Evolutionary conservation across 2,329 filamentous ascomycete species (phyloP), one percentile per base, ranked within the genome.

Genomic region (Bretziella fagacearum): DNA sequence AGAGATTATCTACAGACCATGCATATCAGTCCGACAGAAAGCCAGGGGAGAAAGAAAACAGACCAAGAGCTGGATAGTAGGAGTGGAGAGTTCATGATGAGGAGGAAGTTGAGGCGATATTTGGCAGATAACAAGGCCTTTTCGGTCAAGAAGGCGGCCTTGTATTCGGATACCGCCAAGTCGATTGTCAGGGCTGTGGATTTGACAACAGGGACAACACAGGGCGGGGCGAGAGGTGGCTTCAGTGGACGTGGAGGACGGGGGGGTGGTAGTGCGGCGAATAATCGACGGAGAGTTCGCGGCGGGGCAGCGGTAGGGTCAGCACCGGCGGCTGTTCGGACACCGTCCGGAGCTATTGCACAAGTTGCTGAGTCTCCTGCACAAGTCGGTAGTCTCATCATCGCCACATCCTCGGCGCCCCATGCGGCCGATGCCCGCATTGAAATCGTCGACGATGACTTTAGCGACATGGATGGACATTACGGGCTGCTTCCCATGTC

Each of bases 401-500:
- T 36, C 17, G 29, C 29, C 2, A 29, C 25, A 18, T 26, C 17
- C 20, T 20, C 5, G 27, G 10, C 27, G 27, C 10, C 10, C n/a
- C 27, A 30, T 29, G 85, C 93, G 58, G 71, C 77, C 15, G 69
- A 73, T 35, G 77, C 86, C 54, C 93, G 89, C 58, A 72, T 78
- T 2, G 83, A 89, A 50, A 70, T 93, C 20, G 68, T 77, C 10
- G 62, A 60, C 3, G 91, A 96, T 60, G 81, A 84, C 1, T 68
- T 95, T 6, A 10, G 10, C 7, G n/a, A 11, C 4, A 82, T 93
- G 41, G 74, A 93, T 58, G 81, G 89, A 54, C 91, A 81, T 63
- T 96, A 87, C 59, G 76, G 91, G 60, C 70, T 96, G 26, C 94
- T 89, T 60, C 84, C 93, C 47, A 91, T 93, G 77, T 74, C 84